Percentiles rank a stretch among this genome's conserved stretches.
These are phyloP conservation scores for Cystobasidiaceae sp. DNA, from an alignment of 1,284 basidiomycete genomes.

Conservation along the genomic window DNA sequence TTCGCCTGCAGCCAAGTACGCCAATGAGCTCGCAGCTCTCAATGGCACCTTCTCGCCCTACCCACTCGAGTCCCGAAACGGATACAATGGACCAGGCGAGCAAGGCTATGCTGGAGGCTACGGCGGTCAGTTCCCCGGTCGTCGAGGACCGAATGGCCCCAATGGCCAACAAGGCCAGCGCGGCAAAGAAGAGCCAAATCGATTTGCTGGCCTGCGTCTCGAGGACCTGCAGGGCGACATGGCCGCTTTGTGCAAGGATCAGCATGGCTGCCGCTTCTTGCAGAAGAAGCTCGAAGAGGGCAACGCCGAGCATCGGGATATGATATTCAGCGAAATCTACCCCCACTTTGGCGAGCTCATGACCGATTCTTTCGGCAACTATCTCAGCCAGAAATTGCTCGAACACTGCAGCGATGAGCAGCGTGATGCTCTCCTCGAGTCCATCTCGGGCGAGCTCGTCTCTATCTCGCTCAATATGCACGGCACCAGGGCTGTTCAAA, in stretches of 20 bases:
- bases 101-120: constrained; percentile 5
- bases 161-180: constrained; percentile 19
- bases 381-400: constrained; percentile 95
- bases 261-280: constrained; percentile 96
- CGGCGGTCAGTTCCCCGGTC: constrained; percentile 10
- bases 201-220: constrained; percentile 86
- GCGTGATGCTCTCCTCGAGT: constrained; percentile 93
- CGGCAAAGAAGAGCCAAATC: constrained; percentile 65
- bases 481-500: constrained; percentile 97
- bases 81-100: constrained; percentile 9
- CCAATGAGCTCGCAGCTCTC: constrained; percentile 28
- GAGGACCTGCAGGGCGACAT: constrained; percentile 96
- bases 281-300: constrained; percentile 99
- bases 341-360: constrained; percentile 97
- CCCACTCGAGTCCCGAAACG: constrained; percentile 10
- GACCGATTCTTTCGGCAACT: constrained; percentile 99
- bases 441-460: constrained; percentile 93
- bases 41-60: constrained; percentile 31
- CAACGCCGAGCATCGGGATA: constrained; percentile 87
- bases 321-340: constrained; percentile 99
- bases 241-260: constrained; percentile 90
- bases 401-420: constrained; percentile 98
- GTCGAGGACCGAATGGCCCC: constrained; percentile 16
- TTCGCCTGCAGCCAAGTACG: constrained; percentile 30
- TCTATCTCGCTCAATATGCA: constrained; percentile 99